A percentile compares a stretch with the other conserved stretches of the same genome.
phyloP scores from a whole-genome alignment of 176 grass and related monocot species.

The Carex cristatella region DNA sequence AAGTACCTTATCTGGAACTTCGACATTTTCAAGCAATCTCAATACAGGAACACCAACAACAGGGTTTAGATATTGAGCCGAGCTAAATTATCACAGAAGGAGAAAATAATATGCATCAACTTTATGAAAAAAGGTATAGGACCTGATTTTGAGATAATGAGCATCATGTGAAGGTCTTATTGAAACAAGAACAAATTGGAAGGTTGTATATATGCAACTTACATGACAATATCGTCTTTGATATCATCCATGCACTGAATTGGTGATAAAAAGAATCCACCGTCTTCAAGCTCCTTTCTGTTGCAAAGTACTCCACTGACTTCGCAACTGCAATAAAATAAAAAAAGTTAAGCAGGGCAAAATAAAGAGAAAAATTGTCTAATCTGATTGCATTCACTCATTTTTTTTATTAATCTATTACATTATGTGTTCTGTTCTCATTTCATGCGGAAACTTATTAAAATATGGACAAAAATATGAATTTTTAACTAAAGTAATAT shows the following conservation, averaged over 20 bases:
- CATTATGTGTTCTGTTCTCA: neutral
- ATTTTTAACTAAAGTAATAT: neutral
- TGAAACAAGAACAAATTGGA: neutral
- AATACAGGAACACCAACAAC: neutral
- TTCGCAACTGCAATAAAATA: conserved; percentile 9
- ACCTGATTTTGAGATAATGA: neutral
- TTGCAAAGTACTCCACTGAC: conserved; percentile 32
- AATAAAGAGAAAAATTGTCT: neutral
- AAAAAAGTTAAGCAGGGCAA: neutral
- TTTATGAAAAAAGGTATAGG: neutral
- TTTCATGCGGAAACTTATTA: neutral
- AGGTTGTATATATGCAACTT: neutral
- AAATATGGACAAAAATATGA: neutral
- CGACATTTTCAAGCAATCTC: neutral
- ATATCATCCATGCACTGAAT: conserved; percentile 25
- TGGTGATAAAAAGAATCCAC: neutral
- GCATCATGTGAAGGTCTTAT: neutral
- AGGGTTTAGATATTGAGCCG: neutral
- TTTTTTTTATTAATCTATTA: neutral
- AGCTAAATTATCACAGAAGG: neutral
- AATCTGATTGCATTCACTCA: neutral
- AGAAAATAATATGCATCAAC: neutral
- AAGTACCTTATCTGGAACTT: neutral
- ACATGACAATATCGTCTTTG: neutral
- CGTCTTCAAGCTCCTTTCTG: neutral